Evolutionary conservation across 73 alveolate species (phyloP).

Genomic region (Paramecium sexaurelia): DNA sequence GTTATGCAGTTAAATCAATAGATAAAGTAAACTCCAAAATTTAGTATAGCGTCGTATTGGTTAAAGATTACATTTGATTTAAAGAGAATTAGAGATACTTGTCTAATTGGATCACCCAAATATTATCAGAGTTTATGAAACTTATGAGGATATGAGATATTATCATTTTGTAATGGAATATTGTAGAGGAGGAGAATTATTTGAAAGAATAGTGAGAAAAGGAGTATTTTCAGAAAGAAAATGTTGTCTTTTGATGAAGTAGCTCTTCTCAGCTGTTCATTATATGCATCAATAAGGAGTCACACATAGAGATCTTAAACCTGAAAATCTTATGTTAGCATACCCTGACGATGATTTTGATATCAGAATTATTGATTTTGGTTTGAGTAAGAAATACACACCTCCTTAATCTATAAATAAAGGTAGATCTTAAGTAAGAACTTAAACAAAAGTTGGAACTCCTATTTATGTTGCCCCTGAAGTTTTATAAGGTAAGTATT

Average conservation of each 20-base stretch:
- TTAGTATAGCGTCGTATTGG: constrained; percentile 6
- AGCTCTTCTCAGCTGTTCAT: constrained; percentile 70
- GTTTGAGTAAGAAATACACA: constrained; percentile 48
- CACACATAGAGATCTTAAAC: constrained; percentile 71
- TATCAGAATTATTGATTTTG: constrained; percentile 74
- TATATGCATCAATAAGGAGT: constrained; percentile 75
- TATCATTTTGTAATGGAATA: constrained; percentile 82
- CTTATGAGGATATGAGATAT: constrained; percentile 76
- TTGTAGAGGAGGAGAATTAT: constrained; percentile 80
- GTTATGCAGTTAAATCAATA: constrained; percentile 60
- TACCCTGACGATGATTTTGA: constrained; percentile 68
- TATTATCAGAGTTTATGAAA: constrained; percentile 78
- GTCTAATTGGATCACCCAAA: constrained; percentile 84
- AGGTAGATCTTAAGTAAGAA: constrained; percentile 32
- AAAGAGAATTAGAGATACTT: constrained; percentile 76
- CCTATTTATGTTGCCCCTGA: constrained; percentile 75
- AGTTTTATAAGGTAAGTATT: constrained; percentile 64
- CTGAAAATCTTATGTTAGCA: constrained; percentile 69
- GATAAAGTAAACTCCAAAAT: constrained; percentile 4
- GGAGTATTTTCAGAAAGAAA: constrained; percentile 59
- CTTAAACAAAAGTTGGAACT: constrained; percentile 70
- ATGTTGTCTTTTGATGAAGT: constrained; percentile 28
- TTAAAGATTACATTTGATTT: constrained; percentile 53
- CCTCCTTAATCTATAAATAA: not conserved
- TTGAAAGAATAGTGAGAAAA: constrained; percentile 53